Evolutionary conservation across 2,329 filamentous ascomycete genomes (phyloP), one percentile per base, ranked within the genome.

Genomic region (Phialophora chinensis): DNA sequence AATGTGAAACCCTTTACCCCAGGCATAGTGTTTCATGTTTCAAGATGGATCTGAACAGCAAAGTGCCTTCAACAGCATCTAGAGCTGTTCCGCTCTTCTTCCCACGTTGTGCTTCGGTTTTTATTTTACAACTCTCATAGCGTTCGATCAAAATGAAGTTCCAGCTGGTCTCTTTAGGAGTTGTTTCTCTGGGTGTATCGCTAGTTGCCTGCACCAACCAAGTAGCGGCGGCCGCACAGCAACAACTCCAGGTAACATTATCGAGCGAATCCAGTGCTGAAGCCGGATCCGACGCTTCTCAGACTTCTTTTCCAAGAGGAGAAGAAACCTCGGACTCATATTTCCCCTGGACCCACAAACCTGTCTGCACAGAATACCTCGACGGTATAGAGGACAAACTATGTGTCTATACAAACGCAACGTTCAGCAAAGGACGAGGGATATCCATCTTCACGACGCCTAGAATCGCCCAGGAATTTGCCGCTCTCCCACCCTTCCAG

Each of bases 371-470:
- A 10, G 61, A 62, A 4, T 58, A 49, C 33, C 50, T 71, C 17
- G 64, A 64, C 11, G 61, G 47, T 11, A 31, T 71, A 11, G 52
- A 58, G 3, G 62, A 50, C 42, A 49, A 27, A 35, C 49, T 71
- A 38, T 71, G 69, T 35, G 66, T 71, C 8, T 71, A 67, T 47
- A 69, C 66, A 2, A 64, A 71, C 35, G 50, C 65, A 4, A 65
- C 61, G 4, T 71, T 71, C 64, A 60, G 62, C 57, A 62, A 66
- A 6, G 66, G 66, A 3, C 64, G 69, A 23, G 69, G 69, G 1
- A 69, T 71, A 29, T 69, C 69, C 27, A 69, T 69, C 17, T 71
- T 71, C 53, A 71, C 69, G 12, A 71, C 69, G 23, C 69, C 69
- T 4, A 20, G 33, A 17, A 66, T 71, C 12, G 66, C 69, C 5